phyloP scores from a whole-genome alignment of 1,139 yeast genomes.

The Saccharomycopsis hybrid region DNA sequence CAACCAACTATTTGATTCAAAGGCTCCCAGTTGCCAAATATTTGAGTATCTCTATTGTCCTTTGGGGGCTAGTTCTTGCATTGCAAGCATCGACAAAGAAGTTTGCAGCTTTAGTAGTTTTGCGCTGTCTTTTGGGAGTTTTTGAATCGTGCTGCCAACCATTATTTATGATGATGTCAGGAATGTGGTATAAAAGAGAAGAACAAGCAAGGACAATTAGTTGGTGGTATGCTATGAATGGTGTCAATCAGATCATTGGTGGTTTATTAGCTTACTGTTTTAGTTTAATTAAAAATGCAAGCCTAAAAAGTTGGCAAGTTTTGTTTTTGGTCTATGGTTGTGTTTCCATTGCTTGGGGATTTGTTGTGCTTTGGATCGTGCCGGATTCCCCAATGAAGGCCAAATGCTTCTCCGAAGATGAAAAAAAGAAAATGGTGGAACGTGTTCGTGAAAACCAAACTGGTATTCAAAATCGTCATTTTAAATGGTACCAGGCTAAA shows the following conservation, averaged over 20 bases:
- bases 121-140: conserved; percentile 33
- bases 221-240: conserved; percentile 48
- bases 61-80: conserved; percentile 31
- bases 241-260: conserved; percentile 50
- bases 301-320: conserved; percentile 39
- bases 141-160: conserved; percentile 44
- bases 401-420: conserved; percentile 44
- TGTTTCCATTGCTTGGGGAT: conserved; percentile 44
- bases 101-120: conserved; percentile 31
- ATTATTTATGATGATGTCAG: conserved; percentile 49
- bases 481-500: conserved; percentile 46
- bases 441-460: conserved; percentile 43
- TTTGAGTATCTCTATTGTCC: conserved; percentile 26
- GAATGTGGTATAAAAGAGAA: conserved; percentile 46
- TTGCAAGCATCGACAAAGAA: conserved; percentile 30
- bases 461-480: conserved; percentile 50
- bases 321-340: conserved; percentile 43
- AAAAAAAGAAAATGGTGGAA: conserved; percentile 45
- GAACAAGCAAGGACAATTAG: conserved; percentile 45
- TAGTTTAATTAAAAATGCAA: conserved; percentile 7
- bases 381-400: conserved; percentile 52
- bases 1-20: conserved; percentile 35
- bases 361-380: conserved; percentile 37
- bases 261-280: conserved; percentile 50
- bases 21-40: conserved; percentile 31